phyloP scores from a whole-genome alignment of 1,284 basidiomycete species.

The Pulveroboletus sp. region DNA sequence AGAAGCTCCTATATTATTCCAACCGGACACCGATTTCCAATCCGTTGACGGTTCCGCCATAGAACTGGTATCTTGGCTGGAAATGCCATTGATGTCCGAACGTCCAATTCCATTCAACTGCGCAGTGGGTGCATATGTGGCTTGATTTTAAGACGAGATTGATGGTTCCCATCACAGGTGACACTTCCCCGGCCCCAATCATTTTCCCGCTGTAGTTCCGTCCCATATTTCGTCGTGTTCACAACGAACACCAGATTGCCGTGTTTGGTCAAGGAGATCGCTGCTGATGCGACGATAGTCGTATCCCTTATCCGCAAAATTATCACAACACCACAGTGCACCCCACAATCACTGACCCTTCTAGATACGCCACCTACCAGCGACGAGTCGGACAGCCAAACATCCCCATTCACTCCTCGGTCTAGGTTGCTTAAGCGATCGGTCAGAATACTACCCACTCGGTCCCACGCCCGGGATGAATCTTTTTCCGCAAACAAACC shows the following conservation, averaged over 20 bases:
- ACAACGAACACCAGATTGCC: slow-evolving; percentile 58
- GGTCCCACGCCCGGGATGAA: slow-evolving; percentile 27
- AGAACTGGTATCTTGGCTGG: slow-evolving; percentile 58
- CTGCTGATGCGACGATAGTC: slow-evolving; percentile 65
- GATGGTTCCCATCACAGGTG: slow-evolving; percentile 43
- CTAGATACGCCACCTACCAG: slow-evolving; percentile 50
- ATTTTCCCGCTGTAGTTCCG: slow-evolving; percentile 56
- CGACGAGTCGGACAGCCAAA: slow-evolving; percentile 47
- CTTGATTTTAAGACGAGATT: background rate
- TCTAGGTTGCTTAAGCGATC: slow-evolving; percentile 50
- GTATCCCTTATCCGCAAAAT: slow-evolving; percentile 62
- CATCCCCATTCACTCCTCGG: slow-evolving; percentile 22
- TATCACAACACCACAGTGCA: slow-evolving; percentile 44
- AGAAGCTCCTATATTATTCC: slow-evolving; percentile 61
- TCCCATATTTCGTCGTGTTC: slow-evolving; percentile 73
- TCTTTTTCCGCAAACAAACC: slow-evolving; percentile 41
- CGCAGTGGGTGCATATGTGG: slow-evolving; percentile 45
- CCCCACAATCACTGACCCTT: slow-evolving; percentile 42
- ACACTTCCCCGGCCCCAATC: slow-evolving; percentile 60
- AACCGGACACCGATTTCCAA: slow-evolving; percentile 60
- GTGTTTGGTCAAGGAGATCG: slow-evolving; percentile 59
- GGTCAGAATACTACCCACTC: slow-evolving; percentile 36
- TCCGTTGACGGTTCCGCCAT: slow-evolving; percentile 51
- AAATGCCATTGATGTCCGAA: slow-evolving; percentile 63
- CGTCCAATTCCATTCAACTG: slow-evolving; percentile 63